Conservation (phyloP, 257 asterid genomes). For the Ophiorrhiza pumila region DNA sequence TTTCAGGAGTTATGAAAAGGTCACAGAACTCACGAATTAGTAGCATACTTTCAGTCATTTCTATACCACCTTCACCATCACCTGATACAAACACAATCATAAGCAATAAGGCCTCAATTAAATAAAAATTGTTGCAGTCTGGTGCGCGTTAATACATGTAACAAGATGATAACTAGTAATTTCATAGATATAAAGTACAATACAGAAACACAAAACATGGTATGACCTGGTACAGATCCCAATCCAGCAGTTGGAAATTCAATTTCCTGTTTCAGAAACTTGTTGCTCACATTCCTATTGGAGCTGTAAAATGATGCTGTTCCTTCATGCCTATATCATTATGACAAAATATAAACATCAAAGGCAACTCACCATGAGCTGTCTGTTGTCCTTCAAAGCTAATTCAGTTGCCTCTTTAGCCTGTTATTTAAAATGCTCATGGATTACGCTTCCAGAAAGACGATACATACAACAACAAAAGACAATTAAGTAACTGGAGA, state of each 20-base stretch:
- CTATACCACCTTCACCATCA: slow-evolving; percentile 91
- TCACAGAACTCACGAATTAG: slow-evolving; percentile 81
- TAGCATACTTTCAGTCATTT: slow-evolving; percentile 90
- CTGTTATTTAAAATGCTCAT: slow-evolving; percentile 36
- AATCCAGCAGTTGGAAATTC: slow-evolving; percentile 92
- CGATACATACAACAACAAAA: background rate
- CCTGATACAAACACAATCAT: slow-evolving; percentile 36
- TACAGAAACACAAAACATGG: slow-evolving; percentile 2
- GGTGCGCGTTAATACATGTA: slow-evolving; percentile 1
- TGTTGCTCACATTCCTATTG: slow-evolving; percentile 59
- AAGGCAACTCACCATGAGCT: slow-evolving; percentile 68
- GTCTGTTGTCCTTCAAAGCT: slow-evolving; percentile 58
- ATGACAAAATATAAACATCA: slow-evolving; percentile 6
- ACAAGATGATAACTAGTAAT: background rate
- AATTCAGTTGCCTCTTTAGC: slow-evolving; percentile 71
- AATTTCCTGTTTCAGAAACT: slow-evolving; percentile 89
- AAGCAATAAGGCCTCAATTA: background rate
- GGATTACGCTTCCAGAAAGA: slow-evolving; percentile 10
- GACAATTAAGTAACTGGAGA: background rate
- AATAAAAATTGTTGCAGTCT: background rate
- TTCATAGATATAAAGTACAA: background rate
- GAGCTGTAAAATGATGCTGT: slow-evolving; percentile 29
- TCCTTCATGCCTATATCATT: slow-evolving; percentile 26
- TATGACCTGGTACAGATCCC: slow-evolving; percentile 80
- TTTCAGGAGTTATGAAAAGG: slow-evolving; percentile 57